Conservation (phyloP, 345 rosid genomes). For the Cardamine resedifolia region DNA sequence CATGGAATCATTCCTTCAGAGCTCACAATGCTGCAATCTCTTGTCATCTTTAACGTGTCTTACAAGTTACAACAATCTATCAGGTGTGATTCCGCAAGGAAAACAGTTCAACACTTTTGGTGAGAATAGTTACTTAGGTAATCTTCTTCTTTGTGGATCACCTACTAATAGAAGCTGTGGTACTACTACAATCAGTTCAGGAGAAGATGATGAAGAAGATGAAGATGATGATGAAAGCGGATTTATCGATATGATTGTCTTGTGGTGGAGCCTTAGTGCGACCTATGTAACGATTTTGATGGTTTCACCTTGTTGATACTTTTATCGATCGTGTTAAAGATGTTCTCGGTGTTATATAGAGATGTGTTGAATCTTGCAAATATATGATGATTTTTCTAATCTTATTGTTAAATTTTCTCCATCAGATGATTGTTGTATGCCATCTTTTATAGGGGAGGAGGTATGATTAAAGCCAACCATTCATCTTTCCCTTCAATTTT, state of each 20-base stretch:
- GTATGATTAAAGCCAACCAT: neutral
- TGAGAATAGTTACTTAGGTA: slow-evolving; percentile 24
- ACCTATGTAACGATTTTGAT: slow-evolving; percentile 25
- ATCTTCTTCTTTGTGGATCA: slow-evolving; percentile 22
- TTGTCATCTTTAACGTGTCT: slow-evolving; percentile 29
- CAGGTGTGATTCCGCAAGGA: slow-evolving; percentile 28
- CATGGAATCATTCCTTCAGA: slow-evolving; percentile 24
- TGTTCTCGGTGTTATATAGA: slow-evolving; percentile 15
- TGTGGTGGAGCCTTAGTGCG: slow-evolving; percentile 24
- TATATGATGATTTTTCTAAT: too few species aligned
- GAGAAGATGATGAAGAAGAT: neutral
- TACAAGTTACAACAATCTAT: slow-evolving; percentile 29
- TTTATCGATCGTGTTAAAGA: slow-evolving; percentile 2
- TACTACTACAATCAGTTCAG: neutral
- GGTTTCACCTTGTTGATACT: slow-evolving; percentile 23
- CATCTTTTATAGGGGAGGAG: neutral
- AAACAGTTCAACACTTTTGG: slow-evolving; percentile 25
- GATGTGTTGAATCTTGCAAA: neutral
- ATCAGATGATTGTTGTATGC: neutral
- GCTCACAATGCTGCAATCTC: slow-evolving; percentile 13
- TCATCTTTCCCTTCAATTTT: neutral
- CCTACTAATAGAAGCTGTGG: slow-evolving; percentile 21
- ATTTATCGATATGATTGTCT: slow-evolving; percentile 14
- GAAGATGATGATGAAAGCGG: neutral
- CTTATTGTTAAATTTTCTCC: too few species aligned